Evolutionary conservation across 768 basidiomycete genomes (phyloP).

Genomic region (Mycena maculata): DNA sequence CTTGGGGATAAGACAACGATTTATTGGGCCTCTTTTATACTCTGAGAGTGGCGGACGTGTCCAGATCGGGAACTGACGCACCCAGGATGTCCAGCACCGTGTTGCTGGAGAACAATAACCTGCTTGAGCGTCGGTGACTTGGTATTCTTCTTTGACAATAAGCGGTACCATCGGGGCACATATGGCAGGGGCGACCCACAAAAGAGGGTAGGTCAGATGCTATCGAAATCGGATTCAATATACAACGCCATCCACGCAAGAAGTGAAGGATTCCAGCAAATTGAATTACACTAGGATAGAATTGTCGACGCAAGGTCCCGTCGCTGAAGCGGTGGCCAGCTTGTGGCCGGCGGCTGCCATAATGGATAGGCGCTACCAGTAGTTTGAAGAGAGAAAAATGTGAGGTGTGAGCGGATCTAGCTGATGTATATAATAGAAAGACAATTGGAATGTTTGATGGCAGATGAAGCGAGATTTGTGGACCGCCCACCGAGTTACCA

Average conservation of each 20-base stretch:
- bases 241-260: background rate
- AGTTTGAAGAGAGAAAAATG: too few species aligned
- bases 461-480: too few species aligned
- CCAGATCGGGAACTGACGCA: background rate
- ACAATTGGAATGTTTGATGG: constrained; percentile 19
- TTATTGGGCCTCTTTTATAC: constrained; percentile 10
- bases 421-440: background rate
- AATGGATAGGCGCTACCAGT: too few species aligned
- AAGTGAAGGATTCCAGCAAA: background rate
- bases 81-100: background rate
- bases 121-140: background rate
- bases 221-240: background rate
- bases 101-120: constrained; percentile 17
- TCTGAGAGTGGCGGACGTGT: too few species aligned
- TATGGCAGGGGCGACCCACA: constrained; percentile 14
- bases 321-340: too few species aligned
- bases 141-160: constrained; percentile 10
- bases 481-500: too few species aligned
- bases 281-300: too few species aligned
- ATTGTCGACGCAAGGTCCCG: too few species aligned
- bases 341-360: too few species aligned
- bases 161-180: constrained; percentile 16
- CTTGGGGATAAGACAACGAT: background rate
- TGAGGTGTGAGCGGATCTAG: too few species aligned
- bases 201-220: constrained; percentile 22